Percentiles rank a stretch among this genome's conserved stretches.
Evolutionary conservation across 805 yeast species (phyloP).

Genomic region (Wickerhamiella cacticola): DNA sequence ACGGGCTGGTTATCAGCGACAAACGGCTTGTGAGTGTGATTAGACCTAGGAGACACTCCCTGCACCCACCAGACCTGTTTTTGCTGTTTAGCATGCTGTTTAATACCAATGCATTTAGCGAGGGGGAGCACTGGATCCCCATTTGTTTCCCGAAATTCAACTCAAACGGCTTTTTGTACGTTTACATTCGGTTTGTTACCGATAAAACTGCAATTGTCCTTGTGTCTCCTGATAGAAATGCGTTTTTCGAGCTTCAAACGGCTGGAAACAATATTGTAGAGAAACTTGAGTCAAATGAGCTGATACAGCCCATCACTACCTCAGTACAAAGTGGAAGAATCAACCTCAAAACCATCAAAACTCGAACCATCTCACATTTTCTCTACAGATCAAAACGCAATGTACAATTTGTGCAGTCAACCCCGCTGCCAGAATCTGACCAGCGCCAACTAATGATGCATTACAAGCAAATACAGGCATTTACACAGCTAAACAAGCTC

Average conservation of each 20-base stretch:
- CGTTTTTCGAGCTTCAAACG: slow-evolving; percentile 63
- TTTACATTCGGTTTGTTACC: slow-evolving; percentile 55
- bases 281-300: slow-evolving; percentile 30
- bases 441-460: slow-evolving; percentile 22
- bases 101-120: slow-evolving; percentile 41
- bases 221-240: slow-evolving; percentile 58
- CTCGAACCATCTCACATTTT: slow-evolving; percentile 58
- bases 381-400: slow-evolving; percentile 58
- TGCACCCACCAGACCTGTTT: slow-evolving; percentile 73
- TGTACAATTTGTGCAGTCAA: slow-evolving; percentile 50
- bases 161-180: slow-evolving; percentile 72
- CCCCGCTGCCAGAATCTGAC: slow-evolving; percentile 22
- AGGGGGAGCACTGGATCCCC: slow-evolving; percentile 80
- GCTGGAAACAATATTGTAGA: slow-evolving; percentile 43
- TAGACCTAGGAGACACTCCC: slow-evolving; percentile 64
- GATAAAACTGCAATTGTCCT: slow-evolving; percentile 35
- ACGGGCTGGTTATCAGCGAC: slow-evolving; percentile 59
- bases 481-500: slow-evolving; percentile 23
- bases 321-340: slow-evolving; percentile 32
- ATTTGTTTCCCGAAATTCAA: slow-evolving; percentile 86
- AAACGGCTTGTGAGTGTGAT: slow-evolving; percentile 57
- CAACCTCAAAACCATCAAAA: slow-evolving; percentile 31
- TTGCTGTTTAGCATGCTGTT: slow-evolving; percentile 59
- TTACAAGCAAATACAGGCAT: slow-evolving; percentile 32
- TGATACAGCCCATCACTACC: slow-evolving; percentile 31